Evolutionary conservation across 805 yeast species (phyloP).

Genomic region (Danielia reshetovae): DNA sequence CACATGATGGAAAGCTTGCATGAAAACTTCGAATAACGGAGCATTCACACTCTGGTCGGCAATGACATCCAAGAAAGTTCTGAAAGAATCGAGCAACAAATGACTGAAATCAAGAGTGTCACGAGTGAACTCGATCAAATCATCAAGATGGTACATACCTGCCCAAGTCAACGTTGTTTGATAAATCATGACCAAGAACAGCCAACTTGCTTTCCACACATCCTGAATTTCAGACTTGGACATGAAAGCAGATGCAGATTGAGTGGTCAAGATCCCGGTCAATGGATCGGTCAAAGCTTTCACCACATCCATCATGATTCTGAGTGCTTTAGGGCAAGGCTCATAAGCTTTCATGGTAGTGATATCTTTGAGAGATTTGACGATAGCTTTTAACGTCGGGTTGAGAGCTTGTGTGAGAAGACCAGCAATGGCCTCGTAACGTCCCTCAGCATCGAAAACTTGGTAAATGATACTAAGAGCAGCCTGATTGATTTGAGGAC

Average conservation of each 20-base stretch:
- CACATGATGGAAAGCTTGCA: constrained; percentile 63
- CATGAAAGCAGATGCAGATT: constrained; percentile 3
- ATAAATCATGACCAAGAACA: constrained; percentile 64
- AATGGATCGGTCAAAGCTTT: constrained; percentile 63
- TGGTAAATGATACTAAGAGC: constrained; percentile 72
- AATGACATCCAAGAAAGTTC: constrained; percentile 31
- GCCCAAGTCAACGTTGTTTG: constrained; percentile 77
- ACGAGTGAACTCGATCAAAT: constrained; percentile 76
- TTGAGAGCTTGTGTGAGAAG: constrained; percentile 44
- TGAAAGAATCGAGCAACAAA: constrained; percentile 59
- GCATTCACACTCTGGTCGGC: constrained; percentile 7
- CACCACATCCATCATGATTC: constrained; percentile 70
- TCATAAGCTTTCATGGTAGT: constrained; percentile 52
- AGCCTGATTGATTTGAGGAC: constrained; percentile 63
- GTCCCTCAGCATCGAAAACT: constrained; percentile 68
- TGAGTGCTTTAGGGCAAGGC: constrained; percentile 71
- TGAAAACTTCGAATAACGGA: constrained; percentile 46
- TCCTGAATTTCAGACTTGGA: constrained; percentile 21
- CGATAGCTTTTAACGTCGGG: constrained; percentile 47
- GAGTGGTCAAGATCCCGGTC: constrained; percentile 45
- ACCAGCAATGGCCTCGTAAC: constrained; percentile 68
- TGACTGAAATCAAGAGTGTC: constrained; percentile 81
- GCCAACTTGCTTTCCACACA: constrained; percentile 76
- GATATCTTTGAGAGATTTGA: constrained; percentile 41
- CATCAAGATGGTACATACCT: constrained; percentile 46